phyloP scores from a whole-genome alignment of 164 flowering plant species.

The Dillenia suffruticosa region DNA sequence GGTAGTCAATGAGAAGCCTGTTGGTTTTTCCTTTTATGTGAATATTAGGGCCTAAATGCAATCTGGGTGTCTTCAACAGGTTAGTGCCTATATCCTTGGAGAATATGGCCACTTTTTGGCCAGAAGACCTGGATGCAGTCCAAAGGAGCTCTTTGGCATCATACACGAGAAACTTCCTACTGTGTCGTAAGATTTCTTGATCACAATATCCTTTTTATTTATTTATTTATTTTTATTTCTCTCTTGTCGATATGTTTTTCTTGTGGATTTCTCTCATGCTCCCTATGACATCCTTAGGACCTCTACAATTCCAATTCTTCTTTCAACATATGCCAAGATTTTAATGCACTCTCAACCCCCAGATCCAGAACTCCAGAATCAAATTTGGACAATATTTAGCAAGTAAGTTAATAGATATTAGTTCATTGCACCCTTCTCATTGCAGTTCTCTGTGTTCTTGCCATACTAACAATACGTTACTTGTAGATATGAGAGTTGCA shows the following conservation, averaged over 20 bases:
- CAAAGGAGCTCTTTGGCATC: conserved; percentile 80
- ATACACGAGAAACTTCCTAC: conserved; percentile 97
- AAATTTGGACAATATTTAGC: conserved; percentile 80
- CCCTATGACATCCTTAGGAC: conserved; percentile 42
- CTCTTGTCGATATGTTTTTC: neutral
- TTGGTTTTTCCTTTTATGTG: too few relatives aligned
- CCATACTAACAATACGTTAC: too few relatives aligned
- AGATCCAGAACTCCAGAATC: conserved; percentile 80
- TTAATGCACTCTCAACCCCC: conserved; percentile 96
- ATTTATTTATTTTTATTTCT: conserved; percentile 2
- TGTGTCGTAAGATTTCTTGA: conserved; percentile 68
- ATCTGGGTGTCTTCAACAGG: conserved; percentile 35
- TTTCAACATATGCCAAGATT: conserved; percentile 96
- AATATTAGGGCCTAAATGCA: neutral
- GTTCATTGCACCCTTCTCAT: neutral
- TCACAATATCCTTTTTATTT: neutral
- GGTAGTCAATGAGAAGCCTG: too few relatives aligned
- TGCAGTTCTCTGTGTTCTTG: conserved; percentile 1
- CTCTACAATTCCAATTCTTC: conserved; percentile 80
- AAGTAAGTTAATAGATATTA: conserved; percentile 45
- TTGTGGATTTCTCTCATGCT: too few relatives aligned
- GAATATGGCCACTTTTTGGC: conserved; percentile 92
- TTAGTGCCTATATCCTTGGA: conserved; percentile 95
- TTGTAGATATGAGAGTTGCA: conserved; percentile 88
- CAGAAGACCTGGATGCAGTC: conserved; percentile 94